A percentile compares a stretch with the other conserved stretches of the same genome.
phyloP scores from a whole-genome alignment of 2,329 filamentous ascomycete species.

The Exophiala sp. region DNA sequence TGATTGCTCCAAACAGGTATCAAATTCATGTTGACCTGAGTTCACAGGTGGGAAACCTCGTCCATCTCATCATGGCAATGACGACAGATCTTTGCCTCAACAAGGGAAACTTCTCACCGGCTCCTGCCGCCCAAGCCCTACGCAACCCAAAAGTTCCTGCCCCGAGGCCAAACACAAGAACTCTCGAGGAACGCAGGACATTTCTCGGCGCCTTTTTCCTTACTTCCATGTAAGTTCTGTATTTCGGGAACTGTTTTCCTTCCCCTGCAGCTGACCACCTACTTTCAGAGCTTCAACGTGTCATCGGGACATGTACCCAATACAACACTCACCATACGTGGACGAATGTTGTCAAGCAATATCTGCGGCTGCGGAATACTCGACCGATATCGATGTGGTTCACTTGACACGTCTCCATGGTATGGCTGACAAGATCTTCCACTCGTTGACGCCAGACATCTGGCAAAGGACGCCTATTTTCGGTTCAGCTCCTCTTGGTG shows the following conservation, averaged over 20 bases:
- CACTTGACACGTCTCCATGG: conserved; percentile 51
- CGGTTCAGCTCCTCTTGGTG: conserved; percentile 20
- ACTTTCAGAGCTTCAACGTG: conserved; percentile 11
- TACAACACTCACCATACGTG: conserved; percentile 52
- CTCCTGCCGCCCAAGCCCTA: background rate
- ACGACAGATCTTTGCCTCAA: conserved; percentile 35
- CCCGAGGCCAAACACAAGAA: conserved; percentile 22
- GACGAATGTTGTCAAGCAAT: conserved; percentile 50
- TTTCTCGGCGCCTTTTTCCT: conserved; percentile 44
- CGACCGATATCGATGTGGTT: conserved; percentile 47
- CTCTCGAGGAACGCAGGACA: conserved; percentile 42
- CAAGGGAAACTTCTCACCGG: background rate
- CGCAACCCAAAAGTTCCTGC: background rate
- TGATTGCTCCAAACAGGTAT: background rate
- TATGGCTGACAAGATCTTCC: conserved; percentile 49
- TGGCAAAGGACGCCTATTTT: conserved; percentile 7
- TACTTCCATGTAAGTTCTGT: conserved; percentile 38
- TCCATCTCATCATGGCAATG: conserved; percentile 38
- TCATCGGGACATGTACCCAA: conserved; percentile 46
- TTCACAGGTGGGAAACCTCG: conserved; percentile 30
- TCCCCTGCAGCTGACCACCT: background rate
- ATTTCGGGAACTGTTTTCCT: background rate
- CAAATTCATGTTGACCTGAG: conserved; percentile 31
- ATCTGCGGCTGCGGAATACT: conserved; percentile 43
- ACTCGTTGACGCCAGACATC: conserved; percentile 24